Percentiles rank a stretch among this genome's conserved stretches.
Evolutionary conservation across 306 rosid genomes (phyloP).

Genomic region (Cajanus cajan): DNA sequence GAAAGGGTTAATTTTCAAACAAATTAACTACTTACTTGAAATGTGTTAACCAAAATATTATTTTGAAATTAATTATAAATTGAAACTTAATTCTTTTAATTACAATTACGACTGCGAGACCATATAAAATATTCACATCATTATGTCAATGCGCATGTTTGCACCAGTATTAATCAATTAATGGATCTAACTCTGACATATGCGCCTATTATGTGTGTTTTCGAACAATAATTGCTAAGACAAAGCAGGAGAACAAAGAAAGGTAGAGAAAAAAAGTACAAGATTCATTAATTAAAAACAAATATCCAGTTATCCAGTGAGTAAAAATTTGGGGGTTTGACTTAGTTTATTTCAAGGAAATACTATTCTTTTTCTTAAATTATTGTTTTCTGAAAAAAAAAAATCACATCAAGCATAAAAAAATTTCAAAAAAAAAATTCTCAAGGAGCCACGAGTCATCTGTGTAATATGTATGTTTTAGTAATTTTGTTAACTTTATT

Average conservation of each 20-base stretch:
- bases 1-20: too few relatives aligned
- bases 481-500: too few relatives aligned
- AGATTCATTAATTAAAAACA: not conserved
- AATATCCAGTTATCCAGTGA: not conserved
- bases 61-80: too few relatives aligned
- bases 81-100: too few relatives aligned
- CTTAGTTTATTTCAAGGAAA: not conserved
- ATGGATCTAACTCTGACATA: not conserved
- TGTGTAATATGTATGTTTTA: too few relatives aligned
- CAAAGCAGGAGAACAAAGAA: not conserved
- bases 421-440: too few relatives aligned
- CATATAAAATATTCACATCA: not conserved
- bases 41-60: too few relatives aligned
- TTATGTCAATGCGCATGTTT: not conserved
- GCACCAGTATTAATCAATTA: not conserved
- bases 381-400: not conserved
- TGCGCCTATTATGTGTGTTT: not conserved
- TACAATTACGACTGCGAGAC: not conserved
- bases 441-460: too few relatives aligned
- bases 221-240: not conserved
- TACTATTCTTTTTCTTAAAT: not conserved
- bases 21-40: too few relatives aligned
- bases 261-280: not conserved
- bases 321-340: not conserved
- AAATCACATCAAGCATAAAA: too few relatives aligned